Evolutionary conservation across 2,329 filamentous ascomycete genomes (phyloP).

Genomic region (Capronia americana): DNA sequence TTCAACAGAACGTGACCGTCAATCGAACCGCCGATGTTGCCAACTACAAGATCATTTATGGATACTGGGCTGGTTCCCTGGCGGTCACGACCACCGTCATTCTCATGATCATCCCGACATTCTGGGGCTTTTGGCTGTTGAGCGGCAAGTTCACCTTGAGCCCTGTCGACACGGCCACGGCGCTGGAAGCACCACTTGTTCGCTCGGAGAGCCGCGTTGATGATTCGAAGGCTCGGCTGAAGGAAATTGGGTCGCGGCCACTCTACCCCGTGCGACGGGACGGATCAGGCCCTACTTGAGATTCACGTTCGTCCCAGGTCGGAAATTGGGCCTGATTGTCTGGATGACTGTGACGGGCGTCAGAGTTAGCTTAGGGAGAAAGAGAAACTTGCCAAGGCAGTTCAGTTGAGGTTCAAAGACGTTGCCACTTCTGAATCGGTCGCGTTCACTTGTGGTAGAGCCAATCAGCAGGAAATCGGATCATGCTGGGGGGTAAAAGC

Average conservation of each 20-base stretch:
- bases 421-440: background rate
- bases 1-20: background rate
- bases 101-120: slow-evolving; percentile 11
- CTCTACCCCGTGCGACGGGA: background rate
- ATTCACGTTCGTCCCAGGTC: background rate
- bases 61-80: slow-evolving; percentile 8
- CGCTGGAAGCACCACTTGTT: slow-evolving; percentile 3
- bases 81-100: slow-evolving; percentile 15
- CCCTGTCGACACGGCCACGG: slow-evolving; percentile 13
- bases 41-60: background rate
- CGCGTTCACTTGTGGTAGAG: background rate
- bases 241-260: background rate
- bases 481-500: background rate
- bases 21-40: background rate
- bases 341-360: background rate
- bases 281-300: background rate
- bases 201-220: slow-evolving; percentile 25
- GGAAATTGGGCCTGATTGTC: background rate
- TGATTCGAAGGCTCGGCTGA: background rate
- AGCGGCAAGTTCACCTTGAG: slow-evolving; percentile 6
- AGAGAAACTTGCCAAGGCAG: background rate
- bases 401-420: background rate
- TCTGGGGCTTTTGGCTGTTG: slow-evolving; percentile 18
- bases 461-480: background rate
- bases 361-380: background rate